Conservation (phyloP, 2,329 filamentous ascomycete species). For the Lizonia empirigonia region DNA sequence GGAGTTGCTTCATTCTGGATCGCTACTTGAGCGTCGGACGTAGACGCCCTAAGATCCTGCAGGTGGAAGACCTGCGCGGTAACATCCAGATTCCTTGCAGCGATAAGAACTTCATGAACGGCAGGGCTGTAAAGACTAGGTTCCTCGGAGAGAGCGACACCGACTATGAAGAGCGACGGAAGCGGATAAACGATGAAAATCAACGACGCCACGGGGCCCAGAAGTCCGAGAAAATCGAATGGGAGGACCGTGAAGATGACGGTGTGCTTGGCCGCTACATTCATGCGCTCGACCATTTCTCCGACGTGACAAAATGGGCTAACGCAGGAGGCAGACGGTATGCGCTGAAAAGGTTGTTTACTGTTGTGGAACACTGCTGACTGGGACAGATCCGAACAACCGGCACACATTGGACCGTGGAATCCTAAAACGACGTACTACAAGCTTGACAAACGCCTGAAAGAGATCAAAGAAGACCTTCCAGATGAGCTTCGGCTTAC, state of each 20-base stretch:
- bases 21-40: slow-evolving; percentile 70
- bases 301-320: slow-evolving; percentile 62
- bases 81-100: slow-evolving; percentile 70
- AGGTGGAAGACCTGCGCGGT: slow-evolving; percentile 59
- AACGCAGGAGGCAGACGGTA: slow-evolving; percentile 63
- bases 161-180: slow-evolving; percentile 21
- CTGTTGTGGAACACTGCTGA: background rate
- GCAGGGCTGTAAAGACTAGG: slow-evolving; percentile 59
- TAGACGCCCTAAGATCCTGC: slow-evolving; percentile 64
- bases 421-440: slow-evolving; percentile 61
- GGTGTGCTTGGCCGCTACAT: slow-evolving; percentile 58
- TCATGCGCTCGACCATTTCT: slow-evolving; percentile 60
- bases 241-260: slow-evolving; percentile 59
- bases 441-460: slow-evolving; percentile 58
- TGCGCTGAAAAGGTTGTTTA: slow-evolving; percentile 13
- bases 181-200: slow-evolving; percentile 7
- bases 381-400: slow-evolving; percentile 29
- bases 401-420: slow-evolving; percentile 64
- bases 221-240: slow-evolving; percentile 28
- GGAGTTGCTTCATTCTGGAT: slow-evolving; percentile 75
- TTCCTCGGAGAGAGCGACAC: slow-evolving; percentile 27
- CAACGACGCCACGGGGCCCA: slow-evolving; percentile 5
- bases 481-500: slow-evolving; percentile 64
- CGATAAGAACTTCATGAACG: slow-evolving; percentile 68
- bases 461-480: slow-evolving; percentile 60